phyloP scores from a whole-genome alignment of 768 basidiomycete species.

The Lentinus brumalis region DNA sequence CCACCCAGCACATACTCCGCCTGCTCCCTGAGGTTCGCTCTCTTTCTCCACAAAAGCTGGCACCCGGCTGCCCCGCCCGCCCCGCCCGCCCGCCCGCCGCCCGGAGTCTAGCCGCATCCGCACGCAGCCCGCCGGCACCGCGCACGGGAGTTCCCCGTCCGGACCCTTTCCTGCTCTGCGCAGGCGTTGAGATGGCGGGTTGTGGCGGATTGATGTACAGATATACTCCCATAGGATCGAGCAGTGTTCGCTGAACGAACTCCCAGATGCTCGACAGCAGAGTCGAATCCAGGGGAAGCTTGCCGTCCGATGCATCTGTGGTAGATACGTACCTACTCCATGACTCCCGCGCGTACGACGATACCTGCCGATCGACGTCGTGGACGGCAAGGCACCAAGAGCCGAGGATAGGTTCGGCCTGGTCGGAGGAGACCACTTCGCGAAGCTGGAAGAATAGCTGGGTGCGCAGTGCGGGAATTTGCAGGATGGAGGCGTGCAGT shows the following conservation, averaged over 20 bases:
- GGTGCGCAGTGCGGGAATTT: slow-evolving; percentile 48
- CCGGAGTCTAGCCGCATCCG: too few species aligned
- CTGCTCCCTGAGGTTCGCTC: too few species aligned
- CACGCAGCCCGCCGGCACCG: too few species aligned
- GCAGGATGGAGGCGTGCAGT: slow-evolving; percentile 67
- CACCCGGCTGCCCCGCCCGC: too few species aligned
- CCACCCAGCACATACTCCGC: too few species aligned
- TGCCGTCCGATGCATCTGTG: slow-evolving; percentile 6
- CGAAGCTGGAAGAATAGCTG: slow-evolving; percentile 53
- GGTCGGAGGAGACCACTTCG: slow-evolving; percentile 44
- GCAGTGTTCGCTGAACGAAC: slow-evolving; percentile 55
- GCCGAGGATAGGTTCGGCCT: slow-evolving; percentile 62
- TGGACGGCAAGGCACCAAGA: slow-evolving; percentile 73
- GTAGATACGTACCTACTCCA: slow-evolving; percentile 48
- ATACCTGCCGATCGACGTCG: slow-evolving; percentile 70
- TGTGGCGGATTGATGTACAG: slow-evolving; percentile 61
- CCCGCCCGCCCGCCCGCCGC: too few species aligned
- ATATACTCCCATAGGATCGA: slow-evolving; percentile 66
- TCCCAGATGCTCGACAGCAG: slow-evolving; percentile 42
- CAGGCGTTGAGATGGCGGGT: slow-evolving; percentile 37
- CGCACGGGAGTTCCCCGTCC: slow-evolving; percentile 37
- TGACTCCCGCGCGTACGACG: slow-evolving; percentile 48
- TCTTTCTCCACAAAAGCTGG: too few species aligned
- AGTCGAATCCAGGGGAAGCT: slow-evolving; percentile 36
- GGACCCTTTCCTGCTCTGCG: slow-evolving; percentile 31